Conservation (phyloP, 495 filamentous ascomycete species). For the Massariosphaeria phaeospora region DNA sequence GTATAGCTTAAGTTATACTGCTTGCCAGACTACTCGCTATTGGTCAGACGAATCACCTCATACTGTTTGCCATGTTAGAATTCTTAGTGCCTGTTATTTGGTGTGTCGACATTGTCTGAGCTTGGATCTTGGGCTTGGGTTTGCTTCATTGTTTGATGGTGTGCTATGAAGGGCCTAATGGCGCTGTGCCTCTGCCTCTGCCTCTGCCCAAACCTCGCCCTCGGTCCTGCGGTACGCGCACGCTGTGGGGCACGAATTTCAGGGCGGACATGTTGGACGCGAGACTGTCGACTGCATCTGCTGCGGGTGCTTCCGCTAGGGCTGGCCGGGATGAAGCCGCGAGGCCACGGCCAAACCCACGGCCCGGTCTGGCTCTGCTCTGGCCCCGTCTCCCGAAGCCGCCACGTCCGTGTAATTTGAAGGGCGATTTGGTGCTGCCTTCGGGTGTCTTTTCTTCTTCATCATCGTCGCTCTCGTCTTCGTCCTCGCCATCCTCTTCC, state of each 20-base stretch:
- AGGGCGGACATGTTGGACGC: constrained; percentile 22
- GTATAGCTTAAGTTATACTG: too few relatives aligned
- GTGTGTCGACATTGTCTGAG: too few relatives aligned
- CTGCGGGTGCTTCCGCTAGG: not conserved
- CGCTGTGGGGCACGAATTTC: constrained; percentile 24
- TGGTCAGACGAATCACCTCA: too few relatives aligned
- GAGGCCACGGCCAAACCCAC: not conserved
- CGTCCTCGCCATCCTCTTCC: not conserved
- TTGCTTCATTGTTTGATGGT: too few relatives aligned
- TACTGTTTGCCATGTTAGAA: too few relatives aligned
- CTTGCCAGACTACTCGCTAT: too few relatives aligned
- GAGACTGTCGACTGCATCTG: constrained; percentile 12
- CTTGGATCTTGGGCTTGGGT: too few relatives aligned
- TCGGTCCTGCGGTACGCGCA: not conserved
- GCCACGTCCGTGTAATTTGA: constrained; percentile 10
- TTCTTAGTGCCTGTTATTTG: too few relatives aligned
- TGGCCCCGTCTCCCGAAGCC: constrained; percentile 5
- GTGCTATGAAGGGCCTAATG: too few relatives aligned
- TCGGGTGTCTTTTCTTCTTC: constrained; percentile 1
- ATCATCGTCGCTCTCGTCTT: not conserved
- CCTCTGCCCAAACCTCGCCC: too few relatives aligned
- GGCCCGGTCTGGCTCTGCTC: not conserved
- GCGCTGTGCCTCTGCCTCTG: too few relatives aligned
- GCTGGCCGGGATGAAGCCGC: not conserved
- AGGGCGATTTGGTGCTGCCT: not conserved